These are phyloP conservation scores for Saccharomycopsis schoenii DNA, from an alignment of 805 yeast genomes.

Conservation along the genomic window DNA sequence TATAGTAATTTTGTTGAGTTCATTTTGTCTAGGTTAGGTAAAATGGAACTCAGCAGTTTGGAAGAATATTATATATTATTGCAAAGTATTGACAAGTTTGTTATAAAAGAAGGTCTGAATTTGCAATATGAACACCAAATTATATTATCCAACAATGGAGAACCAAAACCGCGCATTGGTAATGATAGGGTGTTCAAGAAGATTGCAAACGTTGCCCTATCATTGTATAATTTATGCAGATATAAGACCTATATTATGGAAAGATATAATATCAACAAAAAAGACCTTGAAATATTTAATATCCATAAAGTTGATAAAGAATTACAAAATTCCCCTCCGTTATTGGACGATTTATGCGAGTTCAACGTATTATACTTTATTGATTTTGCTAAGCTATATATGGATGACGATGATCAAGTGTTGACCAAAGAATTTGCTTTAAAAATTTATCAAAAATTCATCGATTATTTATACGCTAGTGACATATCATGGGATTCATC, in stretches of 20 bases:
- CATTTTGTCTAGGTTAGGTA: slow-evolving; percentile 31
- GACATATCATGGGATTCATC: not conserved
- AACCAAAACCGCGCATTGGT: not conserved
- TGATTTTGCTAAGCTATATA: not conserved
- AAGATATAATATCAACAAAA: slow-evolving; percentile 1
- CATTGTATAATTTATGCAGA: slow-evolving; percentile 2
- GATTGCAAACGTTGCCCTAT: slow-evolving; percentile 4
- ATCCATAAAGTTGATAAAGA: slow-evolving; percentile 8
- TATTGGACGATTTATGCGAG: not conserved
- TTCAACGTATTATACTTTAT: not conserved
- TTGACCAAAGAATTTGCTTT: not conserved
- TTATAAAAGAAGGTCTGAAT: slow-evolving; percentile 34
- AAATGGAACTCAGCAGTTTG: slow-evolving; percentile 29
- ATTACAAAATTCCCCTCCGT: not conserved
- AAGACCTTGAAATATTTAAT: slow-evolving; percentile 6
- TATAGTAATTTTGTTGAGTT: slow-evolving; percentile 27
- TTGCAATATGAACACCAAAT: slow-evolving; percentile 22
- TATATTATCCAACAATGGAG: slow-evolving; percentile 1
- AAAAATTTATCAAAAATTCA: not conserved
- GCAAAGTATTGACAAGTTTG: slow-evolving; percentile 33
- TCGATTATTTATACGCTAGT: not conserved
- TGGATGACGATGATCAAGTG: not conserved
- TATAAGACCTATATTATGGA: slow-evolving; percentile 6
- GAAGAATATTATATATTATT: slow-evolving; percentile 45
- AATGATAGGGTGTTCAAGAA: not conserved